These are phyloP conservation scores for Tephrocybe sp. DNA, from an alignment of 768 basidiomycete genomes.

Conservation along the genomic window DNA sequence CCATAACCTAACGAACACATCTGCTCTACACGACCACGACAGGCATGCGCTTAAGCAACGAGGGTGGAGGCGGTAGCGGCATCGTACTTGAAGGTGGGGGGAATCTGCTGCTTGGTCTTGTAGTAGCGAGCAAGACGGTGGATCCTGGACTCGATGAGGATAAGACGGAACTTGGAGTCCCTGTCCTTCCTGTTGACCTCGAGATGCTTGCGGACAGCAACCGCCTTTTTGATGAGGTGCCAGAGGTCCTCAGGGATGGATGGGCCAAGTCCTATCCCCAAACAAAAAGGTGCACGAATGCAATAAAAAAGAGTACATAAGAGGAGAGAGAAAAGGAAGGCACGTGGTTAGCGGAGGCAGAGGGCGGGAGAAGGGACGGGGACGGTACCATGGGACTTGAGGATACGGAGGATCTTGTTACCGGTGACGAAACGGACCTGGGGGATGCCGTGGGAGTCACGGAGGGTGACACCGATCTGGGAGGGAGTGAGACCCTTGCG, in stretches of 20 bases:
- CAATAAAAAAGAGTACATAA: conserved; percentile 10
- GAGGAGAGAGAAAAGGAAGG: conserved; percentile 13
- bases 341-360: conserved; percentile 20
- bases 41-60: conserved; percentile 55
- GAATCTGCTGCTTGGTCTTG: conserved; percentile 97
- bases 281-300: conserved; percentile 43
- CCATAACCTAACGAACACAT: not conserved
- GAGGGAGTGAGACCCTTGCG: conserved; percentile 97
- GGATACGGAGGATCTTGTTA: conserved; percentile 98
- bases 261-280: conserved; percentile 88
- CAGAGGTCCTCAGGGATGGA: conserved; percentile 99
- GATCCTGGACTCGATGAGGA: conserved; percentile 98
- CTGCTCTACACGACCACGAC: not conserved
- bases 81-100: conserved; percentile 99
- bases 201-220: conserved; percentile 97
- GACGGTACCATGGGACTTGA: conserved; percentile 85
- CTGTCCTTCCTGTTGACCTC: conserved; percentile 98
- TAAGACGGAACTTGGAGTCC: conserved; percentile 94
- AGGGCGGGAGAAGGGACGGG: conserved; percentile 11
- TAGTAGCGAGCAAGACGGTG: conserved; percentile 97
- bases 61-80: conserved; percentile 91
- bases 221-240: conserved; percentile 99
- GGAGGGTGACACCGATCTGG: conserved; percentile 96
- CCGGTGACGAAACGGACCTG: conserved; percentile 98
- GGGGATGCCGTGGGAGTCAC: conserved; percentile 97